Evolutionary conservation across 139 green algal genomes (phyloP).

Genomic region (Marvania coccoides): DNA sequence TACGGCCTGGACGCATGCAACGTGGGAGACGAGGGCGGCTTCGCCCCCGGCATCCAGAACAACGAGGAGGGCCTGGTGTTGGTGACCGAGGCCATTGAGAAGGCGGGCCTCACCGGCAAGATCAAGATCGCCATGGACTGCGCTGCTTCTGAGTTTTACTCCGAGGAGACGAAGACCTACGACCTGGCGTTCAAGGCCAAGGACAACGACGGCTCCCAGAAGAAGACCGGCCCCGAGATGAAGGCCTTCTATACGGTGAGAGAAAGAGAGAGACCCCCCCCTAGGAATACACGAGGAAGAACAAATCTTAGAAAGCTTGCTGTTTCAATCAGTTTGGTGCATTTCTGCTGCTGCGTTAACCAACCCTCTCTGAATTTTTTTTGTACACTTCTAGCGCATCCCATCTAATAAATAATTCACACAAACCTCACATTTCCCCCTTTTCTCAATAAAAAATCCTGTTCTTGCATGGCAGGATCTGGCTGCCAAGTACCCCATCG

Average conservation of each 20-base stretch:
- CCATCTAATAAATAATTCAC: too few relatives aligned
- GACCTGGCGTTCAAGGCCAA: conserved; percentile 91
- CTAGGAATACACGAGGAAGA: too few relatives aligned
- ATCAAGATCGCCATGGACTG: conserved; percentile 99
- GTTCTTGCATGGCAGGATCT: too few relatives aligned
- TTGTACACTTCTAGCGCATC: too few relatives aligned
- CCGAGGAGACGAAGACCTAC: conserved; percentile 85
- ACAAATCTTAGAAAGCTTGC: too few relatives aligned
- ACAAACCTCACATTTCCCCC: too few relatives aligned
- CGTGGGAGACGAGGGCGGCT: conserved; percentile 98
- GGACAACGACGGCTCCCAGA: conserved; percentile 75
- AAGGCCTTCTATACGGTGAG: conserved; percentile 24
- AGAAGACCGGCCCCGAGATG: conserved; percentile 60
- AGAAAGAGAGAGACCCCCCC: too few relatives aligned
- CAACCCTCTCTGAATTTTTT: too few relatives aligned
- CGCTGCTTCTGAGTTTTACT: conserved; percentile 92
- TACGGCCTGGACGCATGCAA: conserved; percentile 97
- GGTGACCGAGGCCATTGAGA: conserved; percentile 86
- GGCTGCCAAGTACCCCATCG: conserved; percentile 89
- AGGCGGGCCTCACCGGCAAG: conserved; percentile 79
- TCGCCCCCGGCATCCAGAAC: conserved; percentile 92
- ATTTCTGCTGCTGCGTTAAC: too few relatives aligned
- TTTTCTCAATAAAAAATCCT: too few relatives aligned
- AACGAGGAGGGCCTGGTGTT: conserved; percentile 94
- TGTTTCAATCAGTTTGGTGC: too few relatives aligned